Evolutionary conservation across 768 basidiomycete species (phyloP).

Genomic region (Boletus edulis): DNA sequence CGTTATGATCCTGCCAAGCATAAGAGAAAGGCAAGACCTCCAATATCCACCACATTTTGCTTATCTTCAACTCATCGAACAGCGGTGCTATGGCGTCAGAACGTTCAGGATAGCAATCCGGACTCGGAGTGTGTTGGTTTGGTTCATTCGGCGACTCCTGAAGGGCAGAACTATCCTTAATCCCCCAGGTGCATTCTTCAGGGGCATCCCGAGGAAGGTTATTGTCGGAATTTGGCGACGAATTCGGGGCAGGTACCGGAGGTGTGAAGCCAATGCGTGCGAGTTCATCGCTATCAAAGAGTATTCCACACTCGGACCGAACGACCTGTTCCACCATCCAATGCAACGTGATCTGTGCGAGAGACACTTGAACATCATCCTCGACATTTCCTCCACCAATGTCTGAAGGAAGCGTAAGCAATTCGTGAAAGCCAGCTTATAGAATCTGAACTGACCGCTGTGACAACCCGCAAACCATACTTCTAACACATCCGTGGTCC

Average conservation of each 20-base stretch:
- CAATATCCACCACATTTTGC: constrained; percentile 64
- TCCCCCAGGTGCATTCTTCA: too few relatives aligned
- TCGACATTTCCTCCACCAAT: constrained; percentile 63
- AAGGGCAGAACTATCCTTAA: not conserved
- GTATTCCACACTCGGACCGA: constrained; percentile 53
- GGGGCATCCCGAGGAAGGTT: too few relatives aligned
- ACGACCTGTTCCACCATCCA: constrained; percentile 80
- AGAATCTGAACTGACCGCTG: constrained; percentile 43
- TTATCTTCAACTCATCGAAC: constrained; percentile 48
- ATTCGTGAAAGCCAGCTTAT: not conserved
- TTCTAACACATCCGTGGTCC: constrained; percentile 57
- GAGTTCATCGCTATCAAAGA: constrained; percentile 53
- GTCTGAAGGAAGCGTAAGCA: constrained; percentile 38
- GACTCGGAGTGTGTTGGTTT: not conserved
- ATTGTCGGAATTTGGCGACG: too few relatives aligned
- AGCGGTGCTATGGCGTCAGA: constrained; percentile 46
- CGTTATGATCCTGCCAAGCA: constrained; percentile 54
- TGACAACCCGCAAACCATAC: constrained; percentile 83
- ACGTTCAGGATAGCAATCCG: constrained; percentile 9
- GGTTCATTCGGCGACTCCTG: not conserved
- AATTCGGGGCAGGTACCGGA: not conserved
- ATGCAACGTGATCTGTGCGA: constrained; percentile 61
- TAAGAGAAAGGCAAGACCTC: constrained; percentile 59
- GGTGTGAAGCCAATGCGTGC: constrained; percentile 37
- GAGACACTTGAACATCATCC: constrained; percentile 38